Base-by-base conservation (phyloP, 805 yeast species). In the Vanderwaltozyma tropicalis region DNA sequence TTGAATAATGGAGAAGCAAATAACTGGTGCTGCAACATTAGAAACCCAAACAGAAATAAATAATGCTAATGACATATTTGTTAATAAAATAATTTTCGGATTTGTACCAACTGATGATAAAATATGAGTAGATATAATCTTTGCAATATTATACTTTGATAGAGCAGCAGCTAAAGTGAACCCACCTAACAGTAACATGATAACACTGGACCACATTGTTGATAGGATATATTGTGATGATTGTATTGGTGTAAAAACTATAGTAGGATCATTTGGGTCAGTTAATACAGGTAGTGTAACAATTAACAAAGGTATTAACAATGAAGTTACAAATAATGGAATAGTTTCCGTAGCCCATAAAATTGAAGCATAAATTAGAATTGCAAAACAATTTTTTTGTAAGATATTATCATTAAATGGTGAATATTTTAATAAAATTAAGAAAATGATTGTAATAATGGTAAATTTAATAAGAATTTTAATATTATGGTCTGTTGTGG, bases 11-110 rank as follows among this genome's bases (percentile, higher is more conserved):
- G 96, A 86, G 52, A 74, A 85, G 62, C 95, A 83, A 39, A 89
- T 69, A 3, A 89, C 96, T 0, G 98, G 98, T 1, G 97, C 92
- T 1, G 98, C 98, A 31, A 89, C 97, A 57, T 89, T 89, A 19
- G 94, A 81, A 28, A 89, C 92, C 94, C 95, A 88, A 85, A 89
- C 87, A 5, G 95, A 78, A 29, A 84, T 77, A 51, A 89, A 76
- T 28, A 88, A 66, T 0, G 96, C 84, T 24, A 89, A 89, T 33
- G 72, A 63, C 96, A 92, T 86, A 42, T 86, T 78, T 4, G 89
- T 74, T 31, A 88, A 61, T 26, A 88, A 64, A 17, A 89, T 80
- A 28, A 74, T 69, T 25, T 80, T 71, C 10, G 97, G 97, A 45
- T 79, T 76, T 4, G 89, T 82, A 10, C 96, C 96, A 2, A 95